phyloP scores from a whole-genome alignment of 257 asterid genomes.

The Osmanthus fragrans region DNA sequence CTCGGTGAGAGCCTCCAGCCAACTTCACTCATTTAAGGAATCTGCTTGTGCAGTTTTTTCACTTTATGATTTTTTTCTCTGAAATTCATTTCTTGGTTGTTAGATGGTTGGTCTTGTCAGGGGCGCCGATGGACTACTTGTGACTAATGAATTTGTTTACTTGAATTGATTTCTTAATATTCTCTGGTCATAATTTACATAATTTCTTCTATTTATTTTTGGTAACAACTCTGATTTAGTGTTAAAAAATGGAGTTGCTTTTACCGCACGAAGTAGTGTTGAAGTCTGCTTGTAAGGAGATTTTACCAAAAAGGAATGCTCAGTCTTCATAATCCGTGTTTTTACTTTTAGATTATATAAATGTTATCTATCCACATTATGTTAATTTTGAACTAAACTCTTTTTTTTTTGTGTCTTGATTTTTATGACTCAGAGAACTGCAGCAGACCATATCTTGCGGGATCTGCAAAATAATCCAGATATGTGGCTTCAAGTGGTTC shows the following conservation, averaged over 20 bases:
- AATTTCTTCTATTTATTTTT: not conserved
- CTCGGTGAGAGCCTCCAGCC: not conserved
- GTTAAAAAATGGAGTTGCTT: not conserved
- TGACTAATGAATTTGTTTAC: not conserved
- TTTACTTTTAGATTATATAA: not conserved
- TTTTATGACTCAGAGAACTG: conserved; percentile 64
- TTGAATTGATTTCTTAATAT: not conserved
- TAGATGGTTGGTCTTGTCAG: not conserved
- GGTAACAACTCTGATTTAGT: not conserved
- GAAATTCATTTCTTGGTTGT: not conserved
- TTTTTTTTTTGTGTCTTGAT: conserved; percentile 8
- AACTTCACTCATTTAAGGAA: not conserved
- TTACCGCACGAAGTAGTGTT: not conserved
- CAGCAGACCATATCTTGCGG: conserved; percentile 90
- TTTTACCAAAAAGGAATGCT: not conserved
- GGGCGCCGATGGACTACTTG: not conserved
- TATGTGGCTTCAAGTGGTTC: conserved; percentile 99
- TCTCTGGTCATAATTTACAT: not conserved
- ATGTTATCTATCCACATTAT: not conserved
- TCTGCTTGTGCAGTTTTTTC: not conserved
- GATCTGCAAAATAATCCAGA: conserved; percentile 93
- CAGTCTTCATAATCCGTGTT: not conserved
- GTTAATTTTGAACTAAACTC: not conserved
- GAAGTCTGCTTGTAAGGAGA: conserved; percentile 2
- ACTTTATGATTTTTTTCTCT: not conserved